Conservation (phyloP, 2,329 filamentous ascomycete genomes). For the Macrophomina tecta region DNA sequence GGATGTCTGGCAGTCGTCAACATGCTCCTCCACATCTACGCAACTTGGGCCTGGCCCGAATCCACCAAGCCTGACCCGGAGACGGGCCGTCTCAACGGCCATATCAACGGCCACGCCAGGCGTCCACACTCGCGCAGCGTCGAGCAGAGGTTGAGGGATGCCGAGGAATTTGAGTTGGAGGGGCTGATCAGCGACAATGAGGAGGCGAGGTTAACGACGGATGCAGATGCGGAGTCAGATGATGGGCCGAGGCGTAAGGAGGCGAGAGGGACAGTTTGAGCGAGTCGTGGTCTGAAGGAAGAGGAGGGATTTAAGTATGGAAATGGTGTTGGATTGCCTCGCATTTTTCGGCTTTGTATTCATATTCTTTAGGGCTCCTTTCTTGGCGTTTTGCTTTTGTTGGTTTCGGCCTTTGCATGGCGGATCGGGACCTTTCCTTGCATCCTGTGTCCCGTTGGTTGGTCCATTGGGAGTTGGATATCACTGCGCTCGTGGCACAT, state of each 20-base stretch:
- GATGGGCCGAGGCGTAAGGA: constrained; percentile 15
- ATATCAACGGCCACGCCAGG: constrained; percentile 46
- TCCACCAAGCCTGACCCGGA: constrained; percentile 45
- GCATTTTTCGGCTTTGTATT: too few relatives aligned
- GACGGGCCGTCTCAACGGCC: constrained; percentile 40
- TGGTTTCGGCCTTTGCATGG: too few relatives aligned
- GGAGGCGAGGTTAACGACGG: constrained; percentile 46
- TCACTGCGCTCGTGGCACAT: too few relatives aligned
- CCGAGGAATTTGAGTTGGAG: constrained; percentile 92
- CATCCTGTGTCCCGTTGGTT: too few relatives aligned
- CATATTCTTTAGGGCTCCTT: too few relatives aligned
- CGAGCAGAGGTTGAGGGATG: constrained; percentile 72
- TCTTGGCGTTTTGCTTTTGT: too few relatives aligned
- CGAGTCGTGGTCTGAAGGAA: neutral
- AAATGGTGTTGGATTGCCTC: too few relatives aligned
- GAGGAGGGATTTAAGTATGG: too few relatives aligned
- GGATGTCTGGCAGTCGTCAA: constrained; percentile 65
- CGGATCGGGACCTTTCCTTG: too few relatives aligned
- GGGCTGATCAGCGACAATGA: constrained; percentile 90
- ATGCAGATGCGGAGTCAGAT: constrained; percentile 15
- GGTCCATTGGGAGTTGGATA: too few relatives aligned
- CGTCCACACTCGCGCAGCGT: constrained; percentile 51
- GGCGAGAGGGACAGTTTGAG: constrained; percentile 1
- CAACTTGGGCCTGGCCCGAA: constrained; percentile 62
- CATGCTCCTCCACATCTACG: constrained; percentile 84